Conservation (phyloP, 1,139 yeast genomes). For the Candida sojae region DNA sequence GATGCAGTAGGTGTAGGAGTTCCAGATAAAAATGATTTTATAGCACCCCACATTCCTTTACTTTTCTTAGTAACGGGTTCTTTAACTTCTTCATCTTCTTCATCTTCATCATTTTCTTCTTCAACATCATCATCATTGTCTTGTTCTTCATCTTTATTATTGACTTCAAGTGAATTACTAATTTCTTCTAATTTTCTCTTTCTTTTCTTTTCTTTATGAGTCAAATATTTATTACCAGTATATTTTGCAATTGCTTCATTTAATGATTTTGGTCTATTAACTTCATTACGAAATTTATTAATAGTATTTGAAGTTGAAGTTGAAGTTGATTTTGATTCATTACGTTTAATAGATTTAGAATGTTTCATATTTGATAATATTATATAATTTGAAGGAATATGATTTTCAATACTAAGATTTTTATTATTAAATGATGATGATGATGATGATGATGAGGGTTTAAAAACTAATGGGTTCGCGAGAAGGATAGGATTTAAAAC, state of each 20-base stretch:
- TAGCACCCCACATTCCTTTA: constrained; percentile 10
- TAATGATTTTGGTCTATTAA: constrained; percentile 48
- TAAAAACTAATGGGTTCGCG: constrained; percentile 2
- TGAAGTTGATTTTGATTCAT: not conserved
- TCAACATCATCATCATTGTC: constrained; percentile 13
- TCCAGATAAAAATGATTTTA: constrained; percentile 5
- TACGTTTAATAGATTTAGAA: not conserved
- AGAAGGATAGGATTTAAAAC: constrained; percentile 1
- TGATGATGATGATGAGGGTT: constrained; percentile 5
- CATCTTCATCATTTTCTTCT: constrained; percentile 10
- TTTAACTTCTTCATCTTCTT: constrained; percentile 10
- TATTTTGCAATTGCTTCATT: constrained; percentile 65
- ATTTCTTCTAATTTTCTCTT: constrained; percentile 19
- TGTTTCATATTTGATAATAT: constrained; percentile 30
- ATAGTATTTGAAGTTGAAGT: not conserved
- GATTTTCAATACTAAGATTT: constrained; percentile 1
- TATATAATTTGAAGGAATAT: constrained; percentile 21
- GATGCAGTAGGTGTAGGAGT: constrained; percentile 8
- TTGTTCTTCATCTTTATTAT: constrained; percentile 3
- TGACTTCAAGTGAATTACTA: not conserved
- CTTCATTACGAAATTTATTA: constrained; percentile 6
- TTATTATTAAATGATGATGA: constrained; percentile 4
- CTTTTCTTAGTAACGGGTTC: constrained; percentile 9
- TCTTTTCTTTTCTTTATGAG: constrained; percentile 39
- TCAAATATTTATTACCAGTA: constrained; percentile 52